Conservation (phyloP, 2,329 filamentous ascomycete genomes). For the Aspergillus sojae region DNA sequence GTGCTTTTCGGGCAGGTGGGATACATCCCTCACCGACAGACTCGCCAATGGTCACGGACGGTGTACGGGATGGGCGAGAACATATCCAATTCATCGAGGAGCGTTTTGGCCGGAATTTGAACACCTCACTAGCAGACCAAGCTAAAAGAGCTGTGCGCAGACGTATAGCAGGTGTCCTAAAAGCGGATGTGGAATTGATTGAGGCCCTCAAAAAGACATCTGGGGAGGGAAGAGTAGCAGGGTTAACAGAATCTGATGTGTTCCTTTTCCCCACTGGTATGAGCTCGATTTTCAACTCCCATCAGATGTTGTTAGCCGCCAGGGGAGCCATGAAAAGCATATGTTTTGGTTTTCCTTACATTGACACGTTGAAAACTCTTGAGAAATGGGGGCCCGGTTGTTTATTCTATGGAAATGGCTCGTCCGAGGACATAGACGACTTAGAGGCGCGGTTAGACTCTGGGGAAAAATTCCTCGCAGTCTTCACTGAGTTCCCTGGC, state of each 20-base stretch:
- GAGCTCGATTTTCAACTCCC: conserved; percentile 91
- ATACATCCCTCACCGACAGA: conserved; percentile 43
- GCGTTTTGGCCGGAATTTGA: conserved; percentile 88
- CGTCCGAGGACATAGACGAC: conserved; percentile 76
- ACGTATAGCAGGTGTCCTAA: conserved; percentile 84
- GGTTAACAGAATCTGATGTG: conserved; percentile 81
- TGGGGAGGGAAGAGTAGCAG: conserved; percentile 43
- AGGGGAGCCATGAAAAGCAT: conserved; percentile 73
- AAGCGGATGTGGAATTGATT: conserved; percentile 68
- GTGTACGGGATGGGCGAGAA: conserved; percentile 58
- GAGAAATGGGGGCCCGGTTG: conserved; percentile 93
- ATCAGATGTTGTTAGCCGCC: conserved; percentile 70
- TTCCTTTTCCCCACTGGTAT: conserved; percentile 89
- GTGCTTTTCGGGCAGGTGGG: conserved; percentile 29
- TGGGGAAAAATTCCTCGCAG: conserved; percentile 76
- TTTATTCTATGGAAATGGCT: conserved; percentile 82
- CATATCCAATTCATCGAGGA: conserved; percentile 85
- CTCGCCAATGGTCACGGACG: conserved; percentile 25
- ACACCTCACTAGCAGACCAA: conserved; percentile 74
- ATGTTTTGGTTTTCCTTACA: conserved; percentile 95
- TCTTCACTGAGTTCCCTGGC: conserved; percentile 94
- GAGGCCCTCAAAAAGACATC: conserved; percentile 55
- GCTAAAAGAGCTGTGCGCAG: conserved; percentile 84
- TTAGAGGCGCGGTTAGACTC: conserved; percentile 70
- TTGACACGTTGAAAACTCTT: conserved; percentile 92